Evolutionary conservation across 2,329 filamentous ascomycete species (phyloP).

Genomic region (Nakataea oryzae): DNA sequence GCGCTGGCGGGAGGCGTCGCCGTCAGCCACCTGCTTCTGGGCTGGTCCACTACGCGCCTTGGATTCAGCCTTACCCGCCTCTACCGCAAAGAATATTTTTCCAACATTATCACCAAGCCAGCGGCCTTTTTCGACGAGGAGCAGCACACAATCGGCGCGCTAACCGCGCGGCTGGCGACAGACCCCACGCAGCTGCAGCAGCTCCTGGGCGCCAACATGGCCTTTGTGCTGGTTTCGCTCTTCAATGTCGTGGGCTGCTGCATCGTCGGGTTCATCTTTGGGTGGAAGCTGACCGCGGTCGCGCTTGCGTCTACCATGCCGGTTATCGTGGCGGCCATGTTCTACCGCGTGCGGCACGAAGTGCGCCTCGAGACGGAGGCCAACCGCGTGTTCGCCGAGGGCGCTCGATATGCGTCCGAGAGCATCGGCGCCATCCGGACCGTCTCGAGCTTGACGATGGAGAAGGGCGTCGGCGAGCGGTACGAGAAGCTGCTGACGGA

Average conservation of each 20-base stretch:
- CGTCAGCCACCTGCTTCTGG: constrained; percentile 42
- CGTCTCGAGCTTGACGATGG: constrained; percentile 49
- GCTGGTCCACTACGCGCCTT: constrained; percentile 32
- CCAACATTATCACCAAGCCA: constrained; percentile 45
- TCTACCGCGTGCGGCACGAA: constrained; percentile 37
- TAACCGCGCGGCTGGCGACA: constrained; percentile 42
- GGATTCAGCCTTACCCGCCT: constrained; percentile 37
- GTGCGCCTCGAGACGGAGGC: constrained; percentile 46
- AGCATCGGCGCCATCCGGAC: constrained; percentile 53
- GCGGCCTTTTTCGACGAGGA: constrained; percentile 50
- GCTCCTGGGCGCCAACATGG: constrained; percentile 52
- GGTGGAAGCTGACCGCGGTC: constrained; percentile 67
- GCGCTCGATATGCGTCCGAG: constrained; percentile 53
- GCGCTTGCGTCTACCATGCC: constrained; percentile 23
- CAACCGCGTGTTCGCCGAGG: constrained; percentile 45
- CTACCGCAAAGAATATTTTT: constrained; percentile 49
- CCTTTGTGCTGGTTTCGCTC: constrained; percentile 49
- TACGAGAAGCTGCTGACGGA: constrained; percentile 23
- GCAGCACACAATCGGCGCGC: constrained; percentile 47
- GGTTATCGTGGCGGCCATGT: constrained; percentile 21
- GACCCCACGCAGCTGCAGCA: constrained; percentile 52
- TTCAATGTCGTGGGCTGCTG: constrained; percentile 56
- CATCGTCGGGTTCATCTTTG: constrained; percentile 57
- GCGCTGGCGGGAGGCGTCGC: constrained; percentile 43
- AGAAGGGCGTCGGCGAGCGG: constrained; percentile 38